These are phyloP conservation scores for Spiraea crenata DNA, from an alignment of 331 rosid genomes.

Conservation along the genomic window DNA sequence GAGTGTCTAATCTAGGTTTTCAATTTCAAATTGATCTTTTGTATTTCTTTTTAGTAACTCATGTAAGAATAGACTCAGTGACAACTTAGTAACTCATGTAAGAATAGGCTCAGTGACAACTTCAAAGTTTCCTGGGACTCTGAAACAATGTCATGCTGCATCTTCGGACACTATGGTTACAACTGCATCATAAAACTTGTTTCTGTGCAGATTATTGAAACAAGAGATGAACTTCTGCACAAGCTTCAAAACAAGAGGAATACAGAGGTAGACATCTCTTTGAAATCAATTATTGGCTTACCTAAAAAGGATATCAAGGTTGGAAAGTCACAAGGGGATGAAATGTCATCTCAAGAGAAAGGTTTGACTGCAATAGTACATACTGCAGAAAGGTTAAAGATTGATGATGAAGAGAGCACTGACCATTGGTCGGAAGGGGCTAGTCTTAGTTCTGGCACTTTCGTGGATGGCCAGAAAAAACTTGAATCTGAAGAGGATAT, in stretches of 20 bases:
- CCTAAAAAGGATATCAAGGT: conserved; percentile 35
- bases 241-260: conserved; percentile 47
- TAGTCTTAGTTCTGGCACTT: conserved; percentile 38
- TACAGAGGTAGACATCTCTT: conserved; percentile 32
- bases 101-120: neutral
- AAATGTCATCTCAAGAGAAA: conserved; percentile 25
- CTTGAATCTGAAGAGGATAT: conserved; percentile 55
- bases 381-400: conserved; percentile 40
- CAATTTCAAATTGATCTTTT: neutral
- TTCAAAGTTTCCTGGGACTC: neutral
- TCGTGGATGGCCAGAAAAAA: conserved; percentile 36
- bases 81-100: neutral
- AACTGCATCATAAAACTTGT: neutral
- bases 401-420: conserved; percentile 37
- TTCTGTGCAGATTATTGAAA: conserved; percentile 65
- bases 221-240: conserved; percentile 57
- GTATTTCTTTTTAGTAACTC: neutral
- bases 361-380: conserved; percentile 31
- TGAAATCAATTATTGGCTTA: conserved; percentile 22
- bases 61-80: neutral
- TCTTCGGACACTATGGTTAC: neutral
- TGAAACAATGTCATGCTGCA: neutral
- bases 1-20: neutral
- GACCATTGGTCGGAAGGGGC: conserved; percentile 49
- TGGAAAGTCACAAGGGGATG: conserved; percentile 28